Conservation (phyloP, 768 basidiomycete genomes). For the Leccinum longicurvipes region DNA sequence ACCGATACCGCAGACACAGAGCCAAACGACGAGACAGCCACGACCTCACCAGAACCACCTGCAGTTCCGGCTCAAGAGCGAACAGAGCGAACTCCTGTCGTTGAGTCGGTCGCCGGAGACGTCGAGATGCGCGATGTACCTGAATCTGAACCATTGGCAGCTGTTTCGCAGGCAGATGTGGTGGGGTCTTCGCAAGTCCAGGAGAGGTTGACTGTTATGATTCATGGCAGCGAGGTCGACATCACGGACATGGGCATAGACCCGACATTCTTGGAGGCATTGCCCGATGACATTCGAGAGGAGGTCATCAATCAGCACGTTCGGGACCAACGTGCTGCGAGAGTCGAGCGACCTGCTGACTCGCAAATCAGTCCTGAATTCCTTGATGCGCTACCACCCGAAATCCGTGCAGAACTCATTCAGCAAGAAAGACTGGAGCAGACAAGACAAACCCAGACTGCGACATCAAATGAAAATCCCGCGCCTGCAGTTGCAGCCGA, state of each 20-base stretch:
- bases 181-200: slow-evolving; percentile 37
- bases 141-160: slow-evolving; percentile 17
- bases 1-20: slow-evolving; percentile 27
- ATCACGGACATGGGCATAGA: slow-evolving; percentile 99
- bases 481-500: slow-evolving; percentile 51
- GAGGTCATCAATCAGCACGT: slow-evolving; percentile 98
- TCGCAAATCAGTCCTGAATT: slow-evolving; percentile 94
- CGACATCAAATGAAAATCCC: slow-evolving; percentile 28
- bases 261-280: slow-evolving; percentile 93
- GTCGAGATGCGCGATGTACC: slow-evolving; percentile 49
- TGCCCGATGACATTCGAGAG: slow-evolving; percentile 98
- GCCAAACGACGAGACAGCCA: slow-evolving; percentile 12
- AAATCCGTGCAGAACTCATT: slow-evolving; percentile 94
- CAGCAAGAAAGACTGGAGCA: slow-evolving; percentile 91
- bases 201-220: slow-evolving; percentile 80
- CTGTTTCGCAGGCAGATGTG: slow-evolving; percentile 15
- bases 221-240: slow-evolving; percentile 90
- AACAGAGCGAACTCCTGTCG: slow-evolving; percentile 16
- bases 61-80: slow-evolving; percentile 9
- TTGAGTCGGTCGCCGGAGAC: slow-evolving; percentile 39
- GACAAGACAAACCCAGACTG: slow-evolving; percentile 46
- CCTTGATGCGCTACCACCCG: slow-evolving; percentile 92
- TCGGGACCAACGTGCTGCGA: slow-evolving; percentile 81
- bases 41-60: slow-evolving; percentile 10
- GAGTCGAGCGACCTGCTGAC: slow-evolving; percentile 69